phyloP scores from a whole-genome alignment of 1,139 yeast species.

The Geotrichum bryndzae region DNA sequence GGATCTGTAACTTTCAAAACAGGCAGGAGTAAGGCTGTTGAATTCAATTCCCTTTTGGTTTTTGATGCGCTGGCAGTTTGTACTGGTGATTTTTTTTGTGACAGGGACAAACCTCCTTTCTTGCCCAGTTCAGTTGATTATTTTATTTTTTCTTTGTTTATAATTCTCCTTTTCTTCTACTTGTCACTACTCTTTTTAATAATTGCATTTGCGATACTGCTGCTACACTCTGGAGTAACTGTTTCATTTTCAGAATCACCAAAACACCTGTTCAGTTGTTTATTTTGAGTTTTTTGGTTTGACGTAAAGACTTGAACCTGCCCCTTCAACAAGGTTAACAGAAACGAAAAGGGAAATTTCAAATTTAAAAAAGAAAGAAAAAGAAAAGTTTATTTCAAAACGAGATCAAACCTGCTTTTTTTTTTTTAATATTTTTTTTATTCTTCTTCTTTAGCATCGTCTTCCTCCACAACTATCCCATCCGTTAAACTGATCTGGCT shows the following conservation, averaged over 20 bases:
- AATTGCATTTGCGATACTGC: background rate
- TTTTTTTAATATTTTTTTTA: background rate
- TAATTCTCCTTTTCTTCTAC: background rate
- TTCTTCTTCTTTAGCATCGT: too few species aligned
- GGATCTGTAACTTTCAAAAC: background rate
- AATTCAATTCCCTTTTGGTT: background rate
- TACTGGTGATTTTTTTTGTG: background rate
- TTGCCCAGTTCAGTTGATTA: background rate
- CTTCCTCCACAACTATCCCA: background rate
- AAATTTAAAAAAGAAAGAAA: background rate
- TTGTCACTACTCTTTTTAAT: background rate
- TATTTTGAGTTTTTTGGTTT: background rate
- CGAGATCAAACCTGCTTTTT: background rate
- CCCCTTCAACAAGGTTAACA: background rate
- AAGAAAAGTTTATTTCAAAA: background rate
- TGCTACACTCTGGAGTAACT: too few species aligned
- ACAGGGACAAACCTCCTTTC: background rate
- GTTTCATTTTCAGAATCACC: too few species aligned
- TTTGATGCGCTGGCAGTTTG: slow-evolving; percentile 13
- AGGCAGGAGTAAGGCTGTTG: background rate
- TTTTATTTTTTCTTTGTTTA: background rate
- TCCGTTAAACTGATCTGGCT: background rate
- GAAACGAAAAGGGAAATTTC: background rate
- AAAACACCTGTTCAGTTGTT: background rate
- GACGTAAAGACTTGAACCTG: background rate